Percentiles rank a stretch among this genome's conserved stretches.
Conservation (phyloP, 1,284 basidiomycete genomes). For the Fomitopsis palustris region DNA sequence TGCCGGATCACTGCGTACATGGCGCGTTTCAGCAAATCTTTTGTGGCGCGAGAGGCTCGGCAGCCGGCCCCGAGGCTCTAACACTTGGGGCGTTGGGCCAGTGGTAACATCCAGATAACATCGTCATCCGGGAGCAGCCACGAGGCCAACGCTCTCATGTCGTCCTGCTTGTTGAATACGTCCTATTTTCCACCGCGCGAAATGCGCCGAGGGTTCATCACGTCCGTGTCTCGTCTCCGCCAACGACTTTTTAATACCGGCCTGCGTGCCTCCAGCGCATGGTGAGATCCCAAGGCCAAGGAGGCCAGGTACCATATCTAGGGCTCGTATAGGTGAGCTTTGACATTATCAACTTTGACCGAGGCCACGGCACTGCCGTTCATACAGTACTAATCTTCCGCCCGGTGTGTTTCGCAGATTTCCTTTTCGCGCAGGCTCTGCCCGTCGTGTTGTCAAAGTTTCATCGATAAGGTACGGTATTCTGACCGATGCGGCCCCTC, state of each 20-base stretch:
- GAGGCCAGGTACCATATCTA: not conserved
- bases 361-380: not conserved
- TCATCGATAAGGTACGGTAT: constrained; percentile 8
- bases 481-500: not conserved
- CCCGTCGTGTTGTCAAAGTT: not conserved
- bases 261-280: not conserved
- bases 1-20: not conserved
- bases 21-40: not conserved
- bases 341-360: not conserved
- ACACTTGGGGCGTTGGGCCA: not conserved
- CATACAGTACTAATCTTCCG: not conserved
- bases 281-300: not conserved
- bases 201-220: not conserved
- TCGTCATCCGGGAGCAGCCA: not conserved
- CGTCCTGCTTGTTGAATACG: not conserved
- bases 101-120: constrained; percentile 2
- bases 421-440: not conserved
- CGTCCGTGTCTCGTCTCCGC: not conserved
- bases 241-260: not conserved
- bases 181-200: not conserved
- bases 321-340: not conserved
- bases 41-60: not conserved
- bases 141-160: not conserved
- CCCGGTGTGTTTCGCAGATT: constrained; percentile 4
- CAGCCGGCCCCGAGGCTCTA: not conserved